Percentiles rank a stretch among this genome's conserved stretches.
Conservation (phyloP, 768 basidiomycete genomes). For the Baorangia bicolor region DNA sequence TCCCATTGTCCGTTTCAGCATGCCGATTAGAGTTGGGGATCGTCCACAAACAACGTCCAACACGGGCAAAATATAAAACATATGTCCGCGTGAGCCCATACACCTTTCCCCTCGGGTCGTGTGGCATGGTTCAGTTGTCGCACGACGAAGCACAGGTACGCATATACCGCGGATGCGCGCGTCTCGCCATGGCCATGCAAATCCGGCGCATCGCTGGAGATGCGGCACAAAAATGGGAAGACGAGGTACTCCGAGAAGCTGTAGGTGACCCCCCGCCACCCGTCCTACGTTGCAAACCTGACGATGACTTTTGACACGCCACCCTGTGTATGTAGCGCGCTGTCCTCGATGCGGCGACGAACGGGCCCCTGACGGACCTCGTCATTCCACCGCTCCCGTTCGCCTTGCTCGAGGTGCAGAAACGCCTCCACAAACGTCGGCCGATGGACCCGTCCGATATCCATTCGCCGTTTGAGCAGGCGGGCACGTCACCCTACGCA, state of each 20-base stretch:
- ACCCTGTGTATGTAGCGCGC: neutral
- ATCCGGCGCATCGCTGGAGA: neutral
- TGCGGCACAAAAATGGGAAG: conserved; percentile 1
- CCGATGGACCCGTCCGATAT: conserved; percentile 1
- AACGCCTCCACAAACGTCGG: neutral
- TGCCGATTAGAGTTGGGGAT: no score
- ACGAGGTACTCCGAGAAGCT: neutral
- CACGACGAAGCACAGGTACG: neutral
- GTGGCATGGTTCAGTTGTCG: neutral
- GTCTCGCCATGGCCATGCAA: neutral
- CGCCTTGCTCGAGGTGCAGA: conserved; percentile 5
- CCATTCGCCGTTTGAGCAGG: neutral
- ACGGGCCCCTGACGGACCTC: neutral
- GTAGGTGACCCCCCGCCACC: no score
- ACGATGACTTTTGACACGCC: no score
- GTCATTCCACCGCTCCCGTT: conserved; percentile 1
- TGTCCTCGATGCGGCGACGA: neutral
- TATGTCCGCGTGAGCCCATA: no score
- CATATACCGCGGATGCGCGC: conserved; percentile 3
- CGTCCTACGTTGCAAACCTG: no score
- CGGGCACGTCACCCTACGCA: neutral
- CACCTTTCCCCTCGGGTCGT: no score
- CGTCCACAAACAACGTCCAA: no score
- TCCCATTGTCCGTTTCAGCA: no score
- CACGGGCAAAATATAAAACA: no score